Percentiles rank a stretch among this genome's conserved stretches.
phyloP scores from a whole-genome alignment of 1,284 basidiomycete species.

The Ceratobasidium sp. region DNA sequence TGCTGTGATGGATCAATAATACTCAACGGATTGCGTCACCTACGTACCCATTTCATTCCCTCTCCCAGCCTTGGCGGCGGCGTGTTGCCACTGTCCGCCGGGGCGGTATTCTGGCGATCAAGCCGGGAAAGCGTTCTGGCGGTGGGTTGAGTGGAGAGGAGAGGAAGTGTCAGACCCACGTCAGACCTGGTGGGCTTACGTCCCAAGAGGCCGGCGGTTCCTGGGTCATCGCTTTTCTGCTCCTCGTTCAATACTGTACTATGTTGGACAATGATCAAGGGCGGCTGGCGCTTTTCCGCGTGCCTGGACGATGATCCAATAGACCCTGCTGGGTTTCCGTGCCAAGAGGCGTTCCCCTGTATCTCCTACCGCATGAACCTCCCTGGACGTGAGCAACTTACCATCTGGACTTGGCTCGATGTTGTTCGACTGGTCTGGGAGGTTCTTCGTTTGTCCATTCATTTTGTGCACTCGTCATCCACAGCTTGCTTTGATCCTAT shows the following conservation, averaged over 20 bases:
- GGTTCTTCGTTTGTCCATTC: not conserved
- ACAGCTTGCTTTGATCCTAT: not conserved
- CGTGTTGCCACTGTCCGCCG: slow-evolving; percentile 83
- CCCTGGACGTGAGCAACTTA: slow-evolving; percentile 3
- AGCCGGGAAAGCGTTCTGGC: not conserved
- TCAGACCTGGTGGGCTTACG: not conserved
- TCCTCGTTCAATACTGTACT: not conserved
- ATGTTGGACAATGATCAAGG: not conserved
- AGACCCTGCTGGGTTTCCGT: not conserved
- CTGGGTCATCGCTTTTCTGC: not conserved
- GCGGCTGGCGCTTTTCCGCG: not conserved
- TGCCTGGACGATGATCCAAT: not conserved
- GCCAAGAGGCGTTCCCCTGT: too few relatives aligned
- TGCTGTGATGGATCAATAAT: not conserved
- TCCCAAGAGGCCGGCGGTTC: not conserved
- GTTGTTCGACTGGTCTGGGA: slow-evolving; percentile 1
- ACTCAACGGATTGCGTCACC: not conserved
- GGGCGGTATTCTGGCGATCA: not conserved
- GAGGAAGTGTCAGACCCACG: not conserved
- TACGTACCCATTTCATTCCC: not conserved
- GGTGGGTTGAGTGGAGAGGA: not conserved
- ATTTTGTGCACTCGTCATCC: not conserved
- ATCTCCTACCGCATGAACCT: too few relatives aligned
- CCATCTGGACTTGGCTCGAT: slow-evolving; percentile 3
- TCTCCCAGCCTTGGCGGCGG: slow-evolving; percentile 72